These are phyloP conservation scores for Solanum hybrid DNA, from an alignment of 305 asterid genomes.

Conservation along the genomic window DNA sequence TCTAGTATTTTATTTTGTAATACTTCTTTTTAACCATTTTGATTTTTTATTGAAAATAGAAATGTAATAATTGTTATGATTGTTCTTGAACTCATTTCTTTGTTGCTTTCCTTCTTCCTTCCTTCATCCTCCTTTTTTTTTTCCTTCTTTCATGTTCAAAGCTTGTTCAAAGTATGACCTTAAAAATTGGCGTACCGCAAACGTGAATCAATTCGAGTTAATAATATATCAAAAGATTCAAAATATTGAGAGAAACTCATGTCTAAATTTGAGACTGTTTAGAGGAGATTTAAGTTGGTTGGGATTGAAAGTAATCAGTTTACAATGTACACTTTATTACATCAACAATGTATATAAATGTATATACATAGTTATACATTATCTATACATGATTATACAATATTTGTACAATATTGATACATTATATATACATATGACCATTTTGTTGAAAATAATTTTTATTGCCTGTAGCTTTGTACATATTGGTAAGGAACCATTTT, in stretches of 20 bases:
- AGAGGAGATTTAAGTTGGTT: neutral
- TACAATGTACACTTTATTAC: neutral
- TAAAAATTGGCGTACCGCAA: neutral
- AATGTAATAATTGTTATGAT: neutral
- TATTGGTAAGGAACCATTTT: neutral
- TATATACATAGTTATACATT: neutral
- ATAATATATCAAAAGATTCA: neutral
- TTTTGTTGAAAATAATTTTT: neutral
- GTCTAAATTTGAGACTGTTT: neutral
- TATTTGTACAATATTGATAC: neutral
- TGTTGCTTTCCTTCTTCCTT: neutral
- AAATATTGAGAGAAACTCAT: neutral
- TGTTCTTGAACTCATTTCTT: too few species aligned
- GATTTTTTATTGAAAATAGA: too few species aligned
- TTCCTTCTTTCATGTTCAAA: neutral
- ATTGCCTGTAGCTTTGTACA: neutral
- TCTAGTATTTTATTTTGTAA: too few species aligned
- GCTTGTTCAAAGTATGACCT: neutral
- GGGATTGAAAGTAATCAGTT: neutral
- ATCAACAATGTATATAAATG: neutral
- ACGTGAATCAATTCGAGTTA: neutral
- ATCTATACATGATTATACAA: neutral
- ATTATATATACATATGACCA: neutral
- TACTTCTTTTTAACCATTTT: too few species aligned
- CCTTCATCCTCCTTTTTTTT: too few species aligned